Base-by-base conservation (phyloP, 495 filamentous ascomycete genomes). In the Pyrenopolyporus hunteri region DNA sequence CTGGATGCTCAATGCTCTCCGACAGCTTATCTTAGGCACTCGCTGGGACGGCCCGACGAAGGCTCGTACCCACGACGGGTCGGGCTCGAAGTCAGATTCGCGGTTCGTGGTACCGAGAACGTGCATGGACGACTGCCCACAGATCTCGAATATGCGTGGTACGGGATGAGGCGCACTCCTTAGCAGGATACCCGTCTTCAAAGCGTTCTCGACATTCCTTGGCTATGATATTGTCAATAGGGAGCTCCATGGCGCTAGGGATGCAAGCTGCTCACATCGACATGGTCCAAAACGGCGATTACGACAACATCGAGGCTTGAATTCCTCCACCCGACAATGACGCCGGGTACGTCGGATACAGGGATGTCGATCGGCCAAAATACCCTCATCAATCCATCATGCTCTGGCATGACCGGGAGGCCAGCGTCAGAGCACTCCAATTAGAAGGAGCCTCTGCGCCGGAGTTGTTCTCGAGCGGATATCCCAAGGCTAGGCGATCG, bases 351-450 rank as follows among this genome's bases (percentile, higher is more conserved):
- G 47, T 85, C 86, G 17, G 82, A 88, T 69, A 87, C 84, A 19
- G 87, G 80, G 31, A 90, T 85, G 78, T 98, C 92, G 57, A 88
- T 87, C 59, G 94, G 94, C 94, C 94, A 99, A 76, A 99, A 98
- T 78, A 99, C 85, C 74, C 94, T 89, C 85, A 98, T 89, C 80
- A 98, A 79, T 65, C 90, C 90, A 91, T 96, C 89, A 90, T 96
- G 79, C 83, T 92, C 87, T 85, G 88, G 91, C 93, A 87, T 84
- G 87, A 80, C 79, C 77, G 69, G 62, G 57, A 53, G 69, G 36
- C 16, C 46, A 57, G 40, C 61, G 60, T 63, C 60, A 67, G 55
- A 67, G 57, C 59, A 63, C 64, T 51, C 59, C 60, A 59, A 35
- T 80, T 85, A 98, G 80, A 98, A 98, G 57, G 94, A 98, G 59